phyloP scores from a whole-genome alignment of 768 basidiomycete genomes.

The Rhizopogon vinicolor region DNA sequence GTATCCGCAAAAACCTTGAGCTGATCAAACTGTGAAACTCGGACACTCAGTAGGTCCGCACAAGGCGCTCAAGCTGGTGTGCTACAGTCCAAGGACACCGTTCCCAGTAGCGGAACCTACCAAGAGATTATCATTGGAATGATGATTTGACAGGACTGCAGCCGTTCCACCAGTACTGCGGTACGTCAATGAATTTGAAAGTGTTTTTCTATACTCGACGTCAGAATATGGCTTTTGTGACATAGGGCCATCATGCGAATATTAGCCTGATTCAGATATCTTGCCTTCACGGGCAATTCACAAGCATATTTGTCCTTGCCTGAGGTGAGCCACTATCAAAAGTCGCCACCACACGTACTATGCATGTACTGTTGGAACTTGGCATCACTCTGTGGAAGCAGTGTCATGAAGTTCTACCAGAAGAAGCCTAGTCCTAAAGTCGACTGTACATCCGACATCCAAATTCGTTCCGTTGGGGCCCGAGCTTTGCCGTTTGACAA shows the following conservation, averaged over 20 bases:
- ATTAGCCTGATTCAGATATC: too few species aligned
- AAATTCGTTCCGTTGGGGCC: too few species aligned
- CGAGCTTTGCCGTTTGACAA: too few species aligned
- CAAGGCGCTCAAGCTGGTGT: too few species aligned
- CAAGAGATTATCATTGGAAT: neutral
- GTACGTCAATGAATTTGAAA: too few species aligned
- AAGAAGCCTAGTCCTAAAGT: too few species aligned
- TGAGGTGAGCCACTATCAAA: neutral
- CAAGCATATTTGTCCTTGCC: neutral
- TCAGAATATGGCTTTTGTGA: neutral
- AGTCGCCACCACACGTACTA: neutral
- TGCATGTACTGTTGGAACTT: neutral
- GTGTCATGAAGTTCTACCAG: too few species aligned
- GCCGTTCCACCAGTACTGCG: neutral
- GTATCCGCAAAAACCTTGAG: too few species aligned
- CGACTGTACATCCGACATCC: too few species aligned
- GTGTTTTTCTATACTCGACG: neutral
- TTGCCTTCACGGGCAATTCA: too few species aligned
- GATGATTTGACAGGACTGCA: neutral
- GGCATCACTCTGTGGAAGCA: neutral
- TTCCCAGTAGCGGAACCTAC: neutral
- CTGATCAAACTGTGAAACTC: too few species aligned
- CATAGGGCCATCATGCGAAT: neutral
- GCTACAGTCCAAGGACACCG: neutral
- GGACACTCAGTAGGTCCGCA: too few species aligned